These are phyloP conservation scores for Dryas integrifolia DNA, from an alignment of 331 rosid genomes.

Conservation along the genomic window DNA sequence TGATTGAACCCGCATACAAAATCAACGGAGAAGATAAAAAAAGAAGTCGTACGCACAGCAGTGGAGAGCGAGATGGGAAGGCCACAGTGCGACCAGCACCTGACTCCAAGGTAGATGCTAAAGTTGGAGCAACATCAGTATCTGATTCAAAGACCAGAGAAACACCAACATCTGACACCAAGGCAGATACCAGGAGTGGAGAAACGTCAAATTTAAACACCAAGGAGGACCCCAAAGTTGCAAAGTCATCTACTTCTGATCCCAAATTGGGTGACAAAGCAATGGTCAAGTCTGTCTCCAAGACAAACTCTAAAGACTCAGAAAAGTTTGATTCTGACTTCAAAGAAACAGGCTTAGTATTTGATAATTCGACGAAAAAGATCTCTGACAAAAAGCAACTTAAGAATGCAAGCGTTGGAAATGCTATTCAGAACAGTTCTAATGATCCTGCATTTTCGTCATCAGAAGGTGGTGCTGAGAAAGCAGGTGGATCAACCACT, in stretches of 20 bases:
- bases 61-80: slow-evolving; percentile 59
- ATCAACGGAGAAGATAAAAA: slow-evolving; percentile 64
- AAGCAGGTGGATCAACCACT: slow-evolving; percentile 37
- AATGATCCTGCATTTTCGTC: slow-evolving; percentile 32
- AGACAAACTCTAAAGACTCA: slow-evolving; percentile 27
- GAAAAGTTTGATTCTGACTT: slow-evolving; percentile 39
- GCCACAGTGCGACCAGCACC: slow-evolving; percentile 34
- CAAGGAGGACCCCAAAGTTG: slow-evolving; percentile 41
- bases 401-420: slow-evolving; percentile 36
- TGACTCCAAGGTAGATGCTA: slow-evolving; percentile 41
- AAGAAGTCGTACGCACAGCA: slow-evolving; percentile 44
- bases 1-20: slow-evolving; percentile 69
- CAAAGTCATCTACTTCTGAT: slow-evolving; percentile 28
- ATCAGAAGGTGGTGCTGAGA: slow-evolving; percentile 42
- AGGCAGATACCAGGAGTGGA: slow-evolving; percentile 41
- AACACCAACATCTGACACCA: slow-evolving; percentile 37
- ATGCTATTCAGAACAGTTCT: slow-evolving; percentile 28
- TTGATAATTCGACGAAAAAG: slow-evolving; percentile 29
- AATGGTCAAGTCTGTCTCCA: slow-evolving; percentile 30
- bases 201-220: slow-evolving; percentile 34
- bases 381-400: slow-evolving; percentile 30
- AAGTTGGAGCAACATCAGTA: slow-evolving; percentile 34
- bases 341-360: slow-evolving; percentile 15
- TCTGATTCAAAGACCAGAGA: slow-evolving; percentile 43
- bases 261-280: slow-evolving; percentile 41